A percentile compares a stretch with the other conserved stretches of the same genome.
Evolutionary conservation across 192 early-diverging fungal species (phyloP).

Genomic region (Gonapodya prolifera): DNA sequence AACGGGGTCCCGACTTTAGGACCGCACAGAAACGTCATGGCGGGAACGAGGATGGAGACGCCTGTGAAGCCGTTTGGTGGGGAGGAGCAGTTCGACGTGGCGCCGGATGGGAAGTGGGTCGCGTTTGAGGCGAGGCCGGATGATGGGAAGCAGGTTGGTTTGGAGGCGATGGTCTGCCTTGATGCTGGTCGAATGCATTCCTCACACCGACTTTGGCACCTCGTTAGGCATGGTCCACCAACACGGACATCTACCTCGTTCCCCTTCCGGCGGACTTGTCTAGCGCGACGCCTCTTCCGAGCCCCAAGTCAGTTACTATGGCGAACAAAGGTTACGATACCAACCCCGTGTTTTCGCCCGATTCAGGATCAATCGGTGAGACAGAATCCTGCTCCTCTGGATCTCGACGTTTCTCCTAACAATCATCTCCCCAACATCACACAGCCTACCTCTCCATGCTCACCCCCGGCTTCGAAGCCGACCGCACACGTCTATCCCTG

Average conservation of each 20-base stretch:
- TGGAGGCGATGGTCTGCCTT: neutral
- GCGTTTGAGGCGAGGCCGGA: neutral
- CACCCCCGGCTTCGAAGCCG: too few species aligned
- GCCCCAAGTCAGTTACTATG: slow-evolving; percentile 24
- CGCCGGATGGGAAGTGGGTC: slow-evolving; percentile 36
- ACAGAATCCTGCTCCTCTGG: slow-evolving; percentile 70
- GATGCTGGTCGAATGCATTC: slow-evolving; percentile 35
- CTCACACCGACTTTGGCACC: slow-evolving; percentile 45
- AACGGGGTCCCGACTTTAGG: slow-evolving; percentile 7
- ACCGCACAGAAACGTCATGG: neutral
- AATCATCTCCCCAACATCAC: neutral
- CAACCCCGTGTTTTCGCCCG: slow-evolving; percentile 48
- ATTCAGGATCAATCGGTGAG: slow-evolving; percentile 59
- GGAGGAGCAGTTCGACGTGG: slow-evolving; percentile 45
- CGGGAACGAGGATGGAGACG: slow-evolving; percentile 20
- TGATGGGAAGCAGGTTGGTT: slow-evolving; percentile 19
- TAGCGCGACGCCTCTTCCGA: slow-evolving; percentile 28
- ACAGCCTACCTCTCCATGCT: slow-evolving; percentile 12
- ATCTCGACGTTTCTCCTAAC: slow-evolving; percentile 43
- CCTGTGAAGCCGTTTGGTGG: slow-evolving; percentile 48
- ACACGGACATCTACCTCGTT: slow-evolving; percentile 55
- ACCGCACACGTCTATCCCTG: too few species aligned
- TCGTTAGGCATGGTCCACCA: slow-evolving; percentile 66
- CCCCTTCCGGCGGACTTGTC: slow-evolving; percentile 17
- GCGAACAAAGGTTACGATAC: slow-evolving; percentile 37